Evolutionary conservation across 2,329 filamentous ascomycete genomes (phyloP).

Genomic region (Sordariomycetes sp.): DNA sequence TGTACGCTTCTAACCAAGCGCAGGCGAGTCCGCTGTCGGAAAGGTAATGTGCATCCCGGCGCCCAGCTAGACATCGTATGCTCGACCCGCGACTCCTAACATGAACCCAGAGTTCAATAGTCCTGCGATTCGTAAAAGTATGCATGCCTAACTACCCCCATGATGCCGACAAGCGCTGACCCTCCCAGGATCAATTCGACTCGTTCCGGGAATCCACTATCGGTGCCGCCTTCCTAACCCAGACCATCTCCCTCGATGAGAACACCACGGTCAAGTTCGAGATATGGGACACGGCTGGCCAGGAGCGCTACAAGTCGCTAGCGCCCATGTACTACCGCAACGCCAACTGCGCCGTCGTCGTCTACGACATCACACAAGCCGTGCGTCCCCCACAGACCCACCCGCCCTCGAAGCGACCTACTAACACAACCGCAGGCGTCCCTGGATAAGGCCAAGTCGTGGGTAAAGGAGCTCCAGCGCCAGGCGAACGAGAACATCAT

Average conservation of each 20-base stretch:
- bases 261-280: constrained; percentile 99
- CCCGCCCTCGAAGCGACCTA: neutral
- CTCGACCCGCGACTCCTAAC: constrained; percentile 6
- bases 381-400: constrained; percentile 40
- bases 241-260: constrained; percentile 96
- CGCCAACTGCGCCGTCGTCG: constrained; percentile 96
- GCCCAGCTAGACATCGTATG: neutral
- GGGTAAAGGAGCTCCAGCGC: constrained; percentile 97
- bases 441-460: constrained; percentile 96
- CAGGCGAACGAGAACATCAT: constrained; percentile 99
- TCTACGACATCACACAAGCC: constrained; percentile 98
- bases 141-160: constrained; percentile 9
- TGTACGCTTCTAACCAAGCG: constrained; percentile 1
- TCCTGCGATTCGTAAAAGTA: constrained; percentile 96
- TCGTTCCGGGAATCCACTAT: constrained; percentile 94
- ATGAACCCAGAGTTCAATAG: constrained; percentile 70
- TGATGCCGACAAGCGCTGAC: neutral
- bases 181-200: constrained; percentile 93
- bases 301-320: constrained; percentile 97
- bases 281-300: constrained; percentile 97
- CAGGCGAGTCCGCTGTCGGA: constrained; percentile 96
- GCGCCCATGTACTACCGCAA: constrained; percentile 99
- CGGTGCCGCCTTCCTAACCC: constrained; percentile 95
- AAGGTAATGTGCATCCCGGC: constrained; percentile 51
- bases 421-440: constrained; percentile 50